phyloP scores from a whole-genome alignment of 345 rosid genomes.

The Dovyalis caffra region DNA sequence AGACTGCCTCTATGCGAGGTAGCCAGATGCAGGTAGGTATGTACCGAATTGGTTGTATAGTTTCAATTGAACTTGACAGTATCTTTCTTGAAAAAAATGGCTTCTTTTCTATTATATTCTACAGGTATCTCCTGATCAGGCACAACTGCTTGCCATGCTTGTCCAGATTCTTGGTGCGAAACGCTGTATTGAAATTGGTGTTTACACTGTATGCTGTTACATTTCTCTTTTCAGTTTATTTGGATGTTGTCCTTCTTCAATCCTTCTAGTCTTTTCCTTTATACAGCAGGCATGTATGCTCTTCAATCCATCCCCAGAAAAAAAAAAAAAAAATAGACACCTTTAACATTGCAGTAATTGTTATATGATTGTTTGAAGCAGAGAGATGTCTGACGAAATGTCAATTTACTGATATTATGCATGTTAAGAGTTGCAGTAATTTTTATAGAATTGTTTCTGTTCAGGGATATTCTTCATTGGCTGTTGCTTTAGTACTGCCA shows the following conservation, averaged over 20 bases:
- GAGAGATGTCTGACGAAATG: not conserved
- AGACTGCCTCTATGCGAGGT: conserved; percentile 72
- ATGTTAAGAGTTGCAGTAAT: not conserved
- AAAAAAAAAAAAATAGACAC: too few species aligned
- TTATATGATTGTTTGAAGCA: not conserved
- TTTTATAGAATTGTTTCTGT: not conserved
- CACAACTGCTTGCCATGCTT: conserved; percentile 86
- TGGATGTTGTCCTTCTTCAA: not conserved
- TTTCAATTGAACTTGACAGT: too few species aligned
- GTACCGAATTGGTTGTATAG: too few species aligned
- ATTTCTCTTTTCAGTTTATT: not conserved
- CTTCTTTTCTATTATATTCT: not conserved
- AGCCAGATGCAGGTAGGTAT: conserved; percentile 83
- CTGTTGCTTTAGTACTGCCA: conserved; percentile 76
- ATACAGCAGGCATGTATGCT: too few species aligned
- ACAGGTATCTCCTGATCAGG: conserved; percentile 94
- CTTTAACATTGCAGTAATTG: not conserved
- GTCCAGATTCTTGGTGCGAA: conserved; percentile 78
- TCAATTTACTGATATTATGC: not conserved
- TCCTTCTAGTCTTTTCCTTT: too few species aligned
- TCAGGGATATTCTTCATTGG: conserved; percentile 93
- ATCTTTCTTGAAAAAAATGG: too few species aligned
- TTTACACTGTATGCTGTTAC: conserved; percentile 59
- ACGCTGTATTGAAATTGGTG: conserved; percentile 88
- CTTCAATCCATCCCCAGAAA: too few species aligned